Conservation (phyloP, 768 basidiomycete genomes). For the Lactarius trivialis region DNA sequence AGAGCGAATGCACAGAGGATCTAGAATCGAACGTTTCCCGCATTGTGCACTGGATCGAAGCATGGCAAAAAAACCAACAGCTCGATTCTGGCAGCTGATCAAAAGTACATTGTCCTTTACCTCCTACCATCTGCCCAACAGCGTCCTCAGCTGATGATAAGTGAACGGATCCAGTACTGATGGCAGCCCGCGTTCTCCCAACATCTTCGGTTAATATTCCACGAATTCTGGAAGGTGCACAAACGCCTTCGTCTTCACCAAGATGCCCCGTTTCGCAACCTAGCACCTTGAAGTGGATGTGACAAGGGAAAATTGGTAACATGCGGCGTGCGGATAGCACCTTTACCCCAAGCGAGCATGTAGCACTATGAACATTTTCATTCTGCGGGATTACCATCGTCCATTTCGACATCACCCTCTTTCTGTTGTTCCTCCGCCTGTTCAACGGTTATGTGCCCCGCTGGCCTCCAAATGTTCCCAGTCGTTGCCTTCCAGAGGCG, state of each 20-base stretch:
- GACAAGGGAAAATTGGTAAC: conserved; percentile 1
- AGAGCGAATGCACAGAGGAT: conserved; percentile 70
- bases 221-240: not conserved
- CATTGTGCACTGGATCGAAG: conserved; percentile 81
- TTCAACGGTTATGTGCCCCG: conserved; percentile 77
- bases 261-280: not conserved
- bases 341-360: no score
- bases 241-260: not conserved
- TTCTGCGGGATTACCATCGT: conserved; percentile 34
- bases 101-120: conserved; percentile 7
- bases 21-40: conserved; percentile 82
- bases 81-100: conserved; percentile 13
- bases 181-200: not conserved
- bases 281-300: not conserved
- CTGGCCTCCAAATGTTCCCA: conserved; percentile 78
- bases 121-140: not conserved
- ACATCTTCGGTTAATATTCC: not conserved
- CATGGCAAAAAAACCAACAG: conserved; percentile 47
- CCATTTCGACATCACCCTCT: conserved; percentile 41
- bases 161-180: not conserved
- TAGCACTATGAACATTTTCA: conserved; percentile 19
- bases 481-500: conserved; percentile 81
- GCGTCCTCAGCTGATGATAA: not conserved
- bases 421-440: conserved; percentile 48
- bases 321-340: not conserved